Conservation (phyloP, 768 basidiomycete genomes). For the Tephrocybe sp. region DNA sequence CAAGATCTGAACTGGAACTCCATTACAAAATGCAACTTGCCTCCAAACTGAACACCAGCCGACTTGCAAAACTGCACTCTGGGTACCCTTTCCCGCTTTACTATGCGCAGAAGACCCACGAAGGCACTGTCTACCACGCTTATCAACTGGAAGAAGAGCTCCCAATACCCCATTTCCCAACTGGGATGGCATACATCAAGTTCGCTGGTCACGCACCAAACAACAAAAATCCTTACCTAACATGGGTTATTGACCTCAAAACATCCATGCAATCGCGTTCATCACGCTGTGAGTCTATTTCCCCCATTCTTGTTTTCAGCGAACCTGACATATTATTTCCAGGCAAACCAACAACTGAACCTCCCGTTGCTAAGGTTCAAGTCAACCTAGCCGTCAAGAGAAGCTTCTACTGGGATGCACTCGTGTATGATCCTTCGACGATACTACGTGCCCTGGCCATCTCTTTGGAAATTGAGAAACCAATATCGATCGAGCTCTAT, state of each 20-base stretch:
- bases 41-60: constrained; percentile 29
- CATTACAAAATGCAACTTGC: constrained; percentile 27
- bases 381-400: constrained; percentile 32
- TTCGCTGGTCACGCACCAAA: constrained; percentile 22
- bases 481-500: constrained; percentile 32
- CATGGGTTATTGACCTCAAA: constrained; percentile 33
- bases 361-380: constrained; percentile 36
- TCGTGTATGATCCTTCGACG: constrained; percentile 31
- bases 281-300: constrained; percentile 24
- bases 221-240: constrained; percentile 20
- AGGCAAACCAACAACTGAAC: constrained; percentile 16
- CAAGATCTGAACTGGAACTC: constrained; percentile 13
- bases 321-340: background rate
- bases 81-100: constrained; percentile 37
- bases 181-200: constrained; percentile 24
- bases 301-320: background rate
- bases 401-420: constrained; percentile 30
- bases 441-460: constrained; percentile 38
- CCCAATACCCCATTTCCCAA: constrained; percentile 17
- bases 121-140: constrained; percentile 23
- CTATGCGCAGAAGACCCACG: constrained; percentile 17
- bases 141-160: constrained; percentile 36
- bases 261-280: constrained; percentile 21
- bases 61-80: constrained; percentile 28
- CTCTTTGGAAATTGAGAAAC: constrained; percentile 37